Conservation (phyloP, 75 land plant genomes). For the Larix kaempferi region DNA sequence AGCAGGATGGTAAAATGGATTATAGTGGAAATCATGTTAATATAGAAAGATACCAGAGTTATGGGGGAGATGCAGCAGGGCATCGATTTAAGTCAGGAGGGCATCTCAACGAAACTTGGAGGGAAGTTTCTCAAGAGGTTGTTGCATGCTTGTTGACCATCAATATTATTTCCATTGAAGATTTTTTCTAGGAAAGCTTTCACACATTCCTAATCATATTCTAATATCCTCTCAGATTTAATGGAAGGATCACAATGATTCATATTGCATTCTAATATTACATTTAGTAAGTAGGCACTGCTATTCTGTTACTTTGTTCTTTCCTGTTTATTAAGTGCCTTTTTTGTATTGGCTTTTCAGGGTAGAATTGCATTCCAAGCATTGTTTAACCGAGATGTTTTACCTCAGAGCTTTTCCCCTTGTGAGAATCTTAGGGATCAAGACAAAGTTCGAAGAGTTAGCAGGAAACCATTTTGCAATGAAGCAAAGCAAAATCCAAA, state of each 20-base stretch:
- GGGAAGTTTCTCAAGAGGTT: slow-evolving; percentile 86
- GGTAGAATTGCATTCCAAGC: slow-evolving; percentile 77
- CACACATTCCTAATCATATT: neutral
- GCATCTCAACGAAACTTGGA: slow-evolving; percentile 57
- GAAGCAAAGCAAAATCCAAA: neutral
- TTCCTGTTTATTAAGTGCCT: neutral
- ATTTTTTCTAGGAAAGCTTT: neutral
- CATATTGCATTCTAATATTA: neutral
- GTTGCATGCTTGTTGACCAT: neutral
- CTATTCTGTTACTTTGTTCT: slow-evolving; percentile 8
- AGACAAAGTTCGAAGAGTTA: neutral
- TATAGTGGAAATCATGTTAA: neutral
- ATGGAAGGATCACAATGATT: neutral
- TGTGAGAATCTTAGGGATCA: slow-evolving; percentile 6
- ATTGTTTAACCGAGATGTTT: slow-evolving; percentile 50
- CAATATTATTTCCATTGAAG: neutral
- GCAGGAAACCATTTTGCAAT: neutral
- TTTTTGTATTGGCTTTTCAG: slow-evolving; percentile 25
- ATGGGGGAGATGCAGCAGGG: slow-evolving; percentile 18
- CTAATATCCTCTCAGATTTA: neutral
- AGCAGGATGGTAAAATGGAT: neutral
- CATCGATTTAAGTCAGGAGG: slow-evolving; percentile 39
- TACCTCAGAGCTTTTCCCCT: slow-evolving; percentile 73
- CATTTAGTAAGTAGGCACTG: neutral
- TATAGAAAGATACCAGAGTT: neutral